Conservation (phyloP, 129 eudicot genomes). For the Ambrosia artemisiifolia region DNA sequence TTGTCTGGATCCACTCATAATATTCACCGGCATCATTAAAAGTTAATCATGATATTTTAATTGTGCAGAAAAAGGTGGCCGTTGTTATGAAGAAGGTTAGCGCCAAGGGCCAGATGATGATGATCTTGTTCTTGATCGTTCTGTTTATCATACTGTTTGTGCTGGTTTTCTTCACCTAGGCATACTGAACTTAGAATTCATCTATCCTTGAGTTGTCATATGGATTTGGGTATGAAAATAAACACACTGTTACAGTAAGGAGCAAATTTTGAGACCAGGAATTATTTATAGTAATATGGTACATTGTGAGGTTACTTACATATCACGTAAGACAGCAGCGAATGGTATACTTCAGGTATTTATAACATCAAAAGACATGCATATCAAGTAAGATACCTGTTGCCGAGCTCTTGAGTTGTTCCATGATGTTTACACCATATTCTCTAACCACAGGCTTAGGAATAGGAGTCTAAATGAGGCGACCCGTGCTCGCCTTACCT, state of each 20-base stretch:
- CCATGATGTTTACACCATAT: no score
- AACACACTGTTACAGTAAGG: not conserved
- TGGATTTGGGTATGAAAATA: conserved; percentile 5
- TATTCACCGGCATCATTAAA: no score
- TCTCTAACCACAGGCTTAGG: no score
- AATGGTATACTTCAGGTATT: no score
- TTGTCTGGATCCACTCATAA: not conserved
- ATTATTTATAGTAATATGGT: not conserved
- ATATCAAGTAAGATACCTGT: no score
- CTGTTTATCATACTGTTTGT: conserved; percentile 67
- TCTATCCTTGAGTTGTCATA: not conserved
- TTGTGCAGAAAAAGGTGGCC: conserved; percentile 77
- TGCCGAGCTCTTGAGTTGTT: no score
- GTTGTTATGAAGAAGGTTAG: conserved; percentile 86
- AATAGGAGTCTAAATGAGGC: no score
- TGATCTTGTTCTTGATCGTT: conserved; percentile 61
- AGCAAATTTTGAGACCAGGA: not conserved
- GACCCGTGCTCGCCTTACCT: no score
- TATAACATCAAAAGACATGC: no score
- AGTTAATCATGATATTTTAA: not conserved
- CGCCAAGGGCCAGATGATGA: conserved; percentile 85
- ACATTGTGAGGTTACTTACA: not conserved
- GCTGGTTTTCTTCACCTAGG: conserved; percentile 74
- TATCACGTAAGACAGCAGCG: no score
- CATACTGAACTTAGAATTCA: conserved; percentile 13